phyloP scores from a whole-genome alignment of 1,284 basidiomycete species.

The Tetrapyrgos nigripes region DNA sequence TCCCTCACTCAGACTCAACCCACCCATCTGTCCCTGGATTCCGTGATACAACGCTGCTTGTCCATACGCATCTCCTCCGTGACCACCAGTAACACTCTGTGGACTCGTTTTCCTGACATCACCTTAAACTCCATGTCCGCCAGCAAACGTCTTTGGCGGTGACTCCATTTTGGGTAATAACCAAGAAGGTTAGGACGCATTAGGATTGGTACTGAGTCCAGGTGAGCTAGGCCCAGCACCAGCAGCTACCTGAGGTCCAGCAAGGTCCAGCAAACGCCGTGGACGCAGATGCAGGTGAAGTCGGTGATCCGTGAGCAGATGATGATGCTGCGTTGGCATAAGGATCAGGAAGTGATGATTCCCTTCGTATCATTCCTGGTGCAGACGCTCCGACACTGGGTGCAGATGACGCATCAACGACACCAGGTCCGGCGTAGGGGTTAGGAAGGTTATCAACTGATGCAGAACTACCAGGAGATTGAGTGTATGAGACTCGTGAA shows the following conservation, averaged over 20 bases:
- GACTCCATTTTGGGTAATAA: constrained; percentile 4
- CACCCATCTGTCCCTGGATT: no score
- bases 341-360: not conserved
- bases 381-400: no score
- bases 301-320: not conserved
- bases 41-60: no score
- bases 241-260: not conserved
- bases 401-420: not conserved
- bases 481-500: not conserved
- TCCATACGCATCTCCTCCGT: no score
- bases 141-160: no score
- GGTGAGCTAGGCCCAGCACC: not conserved
- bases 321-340: not conserved
- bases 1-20: no score
- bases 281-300: not conserved
- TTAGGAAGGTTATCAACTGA: not conserved
- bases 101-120: no score
- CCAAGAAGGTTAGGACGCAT: not conserved
- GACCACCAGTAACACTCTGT: no score
- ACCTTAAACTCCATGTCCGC: no score
- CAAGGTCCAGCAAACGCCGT: not conserved
- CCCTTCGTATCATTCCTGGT: no score
- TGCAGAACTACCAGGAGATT: not conserved
- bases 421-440: not conserved
- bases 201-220: not conserved